Conservation (phyloP, 179 eudicot species). For the Heliamphora ciliata region DNA sequence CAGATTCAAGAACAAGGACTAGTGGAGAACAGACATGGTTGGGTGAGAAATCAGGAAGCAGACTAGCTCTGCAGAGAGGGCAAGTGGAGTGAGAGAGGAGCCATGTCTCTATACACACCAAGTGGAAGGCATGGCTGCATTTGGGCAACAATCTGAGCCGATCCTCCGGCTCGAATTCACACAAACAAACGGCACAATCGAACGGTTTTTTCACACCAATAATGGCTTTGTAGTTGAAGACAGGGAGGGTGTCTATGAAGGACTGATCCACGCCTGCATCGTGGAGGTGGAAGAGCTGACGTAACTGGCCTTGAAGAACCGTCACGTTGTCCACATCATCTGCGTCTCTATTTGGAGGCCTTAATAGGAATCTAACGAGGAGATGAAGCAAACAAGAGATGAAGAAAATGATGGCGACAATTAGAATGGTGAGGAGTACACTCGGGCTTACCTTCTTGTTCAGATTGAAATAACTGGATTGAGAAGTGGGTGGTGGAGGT, state of each 20-base stretch:
- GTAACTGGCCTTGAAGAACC: constrained; percentile 79
- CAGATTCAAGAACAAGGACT: constrained; percentile 58
- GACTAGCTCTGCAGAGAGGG: constrained; percentile 65
- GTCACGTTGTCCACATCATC: constrained; percentile 51
- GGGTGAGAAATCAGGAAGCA: constrained; percentile 33
- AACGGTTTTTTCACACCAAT: constrained; percentile 73
- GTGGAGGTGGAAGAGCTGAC: constrained; percentile 74
- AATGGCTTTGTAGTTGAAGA: constrained; percentile 62
- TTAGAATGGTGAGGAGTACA: constrained; percentile 57
- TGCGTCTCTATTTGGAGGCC: constrained; percentile 44
- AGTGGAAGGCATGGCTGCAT: constrained; percentile 82
- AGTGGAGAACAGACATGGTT: constrained; percentile 29
- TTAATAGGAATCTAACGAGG: constrained; percentile 46
- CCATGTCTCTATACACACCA: constrained; percentile 84
- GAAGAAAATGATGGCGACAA: constrained; percentile 69
- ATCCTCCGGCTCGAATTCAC: constrained; percentile 66
- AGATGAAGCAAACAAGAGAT: constrained; percentile 72
- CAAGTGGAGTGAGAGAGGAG: constrained; percentile 76
- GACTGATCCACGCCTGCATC: constrained; percentile 89
- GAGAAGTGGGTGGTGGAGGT: constrained; percentile 28
- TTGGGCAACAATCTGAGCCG: constrained; percentile 59
- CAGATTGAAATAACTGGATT: constrained; percentile 40
- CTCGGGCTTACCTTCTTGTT: constrained; percentile 64
- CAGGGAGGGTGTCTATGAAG: constrained; percentile 68
- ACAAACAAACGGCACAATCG: constrained; percentile 91